Evolutionary conservation across 2,329 filamentous ascomycete genomes (phyloP).

Genomic region (Fonsecaea erecta): DNA sequence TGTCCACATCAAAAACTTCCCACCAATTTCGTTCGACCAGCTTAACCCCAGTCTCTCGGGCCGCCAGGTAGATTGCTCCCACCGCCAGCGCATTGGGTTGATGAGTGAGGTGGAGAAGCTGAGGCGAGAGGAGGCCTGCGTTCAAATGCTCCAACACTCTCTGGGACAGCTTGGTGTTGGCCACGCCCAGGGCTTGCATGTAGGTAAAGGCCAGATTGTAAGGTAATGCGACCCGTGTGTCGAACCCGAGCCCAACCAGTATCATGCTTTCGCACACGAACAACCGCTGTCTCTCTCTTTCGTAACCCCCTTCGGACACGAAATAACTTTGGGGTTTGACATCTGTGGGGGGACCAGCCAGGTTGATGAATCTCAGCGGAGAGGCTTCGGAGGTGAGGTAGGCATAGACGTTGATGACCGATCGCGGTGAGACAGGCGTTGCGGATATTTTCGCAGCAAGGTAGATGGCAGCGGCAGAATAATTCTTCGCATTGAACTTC

Average conservation of each 20-base stretch:
- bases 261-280: constrained; percentile 78
- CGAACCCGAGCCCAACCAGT: constrained; percentile 75
- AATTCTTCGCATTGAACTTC: constrained; percentile 61
- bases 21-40: constrained; percentile 87
- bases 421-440: constrained; percentile 74
- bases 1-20: constrained; percentile 95
- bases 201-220: constrained; percentile 89
- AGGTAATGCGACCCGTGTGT: constrained; percentile 82
- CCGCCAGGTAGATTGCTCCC: constrained; percentile 87
- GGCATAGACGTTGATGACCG: constrained; percentile 81
- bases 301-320: constrained; percentile 74
- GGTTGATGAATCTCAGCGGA: constrained; percentile 53
- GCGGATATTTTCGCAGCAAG: constrained; percentile 82
- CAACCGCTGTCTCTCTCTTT: constrained; percentile 65
- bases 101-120: constrained; percentile 88
- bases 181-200: constrained; percentile 81
- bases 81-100: constrained; percentile 85
- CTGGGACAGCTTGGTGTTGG: constrained; percentile 60
- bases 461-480: constrained; percentile 81
- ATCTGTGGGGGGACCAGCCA: constrained; percentile 35
- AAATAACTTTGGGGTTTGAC: constrained; percentile 63
- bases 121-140: constrained; percentile 80
- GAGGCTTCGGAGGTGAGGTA: constrained; percentile 70
- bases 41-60: constrained; percentile 74
- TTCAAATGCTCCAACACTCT: constrained; percentile 81